Evolutionary conservation across 179 eudicot species (phyloP).

Genomic region (Corrigiola litoralis): DNA sequence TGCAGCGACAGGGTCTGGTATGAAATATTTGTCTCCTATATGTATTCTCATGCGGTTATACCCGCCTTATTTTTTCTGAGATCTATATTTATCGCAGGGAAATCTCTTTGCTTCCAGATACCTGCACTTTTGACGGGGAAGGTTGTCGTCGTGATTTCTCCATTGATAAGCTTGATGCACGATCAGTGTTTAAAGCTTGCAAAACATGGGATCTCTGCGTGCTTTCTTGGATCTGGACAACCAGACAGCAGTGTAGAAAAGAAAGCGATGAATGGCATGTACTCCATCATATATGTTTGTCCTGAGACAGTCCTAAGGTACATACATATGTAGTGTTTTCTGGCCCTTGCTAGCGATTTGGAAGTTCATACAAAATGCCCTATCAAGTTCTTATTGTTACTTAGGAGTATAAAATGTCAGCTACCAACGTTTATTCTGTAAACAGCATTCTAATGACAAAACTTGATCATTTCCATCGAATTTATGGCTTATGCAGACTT

Average conservation of each 20-base stretch:
- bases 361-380: neutral
- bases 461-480: conserved; percentile 4
- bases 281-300: conserved; percentile 72
- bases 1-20: conserved; percentile 98
- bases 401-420: neutral
- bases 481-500: conserved; percentile 58
- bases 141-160: conserved; percentile 91
- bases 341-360: neutral
- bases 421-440: conserved; percentile 3
- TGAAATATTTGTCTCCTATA: neutral
- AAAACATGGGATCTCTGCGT: conserved; percentile 86
- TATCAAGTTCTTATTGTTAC: neutral
- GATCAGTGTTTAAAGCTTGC: conserved; percentile 92
- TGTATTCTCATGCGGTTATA: conserved; percentile 1
- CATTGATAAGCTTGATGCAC: conserved; percentile 96
- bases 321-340: neutral
- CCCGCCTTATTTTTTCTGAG: conserved; percentile 5
- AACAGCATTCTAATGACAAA: neutral
- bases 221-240: conserved; percentile 98
- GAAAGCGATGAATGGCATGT: conserved; percentile 88
- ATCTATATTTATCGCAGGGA: conserved; percentile 46
- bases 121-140: conserved; percentile 91
- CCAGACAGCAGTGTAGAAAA: conserved; percentile 69
- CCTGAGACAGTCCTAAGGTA: conserved; percentile 92
- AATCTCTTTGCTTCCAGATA: conserved; percentile 90